phyloP scores from a whole-genome alignment of 805 yeast species.

The Candida ovalis region DNA sequence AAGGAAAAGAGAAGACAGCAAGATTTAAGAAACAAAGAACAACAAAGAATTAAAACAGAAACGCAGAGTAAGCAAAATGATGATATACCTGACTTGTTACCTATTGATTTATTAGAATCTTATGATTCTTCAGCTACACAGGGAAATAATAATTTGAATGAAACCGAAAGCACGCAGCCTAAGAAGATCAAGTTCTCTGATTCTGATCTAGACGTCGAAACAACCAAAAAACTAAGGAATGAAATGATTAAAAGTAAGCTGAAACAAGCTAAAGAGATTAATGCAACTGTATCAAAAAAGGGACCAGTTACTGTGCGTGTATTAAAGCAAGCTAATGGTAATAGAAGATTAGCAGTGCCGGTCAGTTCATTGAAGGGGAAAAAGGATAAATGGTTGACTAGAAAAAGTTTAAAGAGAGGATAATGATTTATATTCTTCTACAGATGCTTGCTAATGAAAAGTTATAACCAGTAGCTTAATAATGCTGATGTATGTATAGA shows the following conservation, averaged over 20 bases:
- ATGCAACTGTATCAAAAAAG: constrained; percentile 28
- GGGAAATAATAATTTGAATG: constrained; percentile 8
- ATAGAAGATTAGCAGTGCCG: constrained; percentile 18
- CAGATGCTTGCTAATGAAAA: neutral
- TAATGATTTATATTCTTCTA: neutral
- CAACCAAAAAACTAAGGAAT: constrained; percentile 11
- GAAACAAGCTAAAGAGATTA: constrained; percentile 31
- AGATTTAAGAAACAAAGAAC: constrained; percentile 19
- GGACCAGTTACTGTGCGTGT: constrained; percentile 42
- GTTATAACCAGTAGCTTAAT: no score
- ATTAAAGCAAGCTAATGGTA: constrained; percentile 17
- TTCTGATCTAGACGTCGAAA: constrained; percentile 19
- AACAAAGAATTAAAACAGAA: constrained; percentile 9
- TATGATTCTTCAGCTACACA: constrained; percentile 10
- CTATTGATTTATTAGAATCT: constrained; percentile 36
- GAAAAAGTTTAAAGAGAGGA: constrained; percentile 23
- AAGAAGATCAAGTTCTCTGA: constrained; percentile 35
- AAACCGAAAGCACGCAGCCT: constrained; percentile 16
- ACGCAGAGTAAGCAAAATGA: constrained; percentile 11
- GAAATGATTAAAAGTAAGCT: constrained; percentile 19
- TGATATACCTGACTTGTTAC: constrained; percentile 35
- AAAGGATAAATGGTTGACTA: constrained; percentile 26
- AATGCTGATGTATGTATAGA: neutral
- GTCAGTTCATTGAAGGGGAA: constrained; percentile 18
- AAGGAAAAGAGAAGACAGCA: constrained; percentile 30